These are phyloP conservation scores for Litchi chinensis DNA, from an alignment of 345 rosid genomes.

Conservation along the genomic window DNA sequence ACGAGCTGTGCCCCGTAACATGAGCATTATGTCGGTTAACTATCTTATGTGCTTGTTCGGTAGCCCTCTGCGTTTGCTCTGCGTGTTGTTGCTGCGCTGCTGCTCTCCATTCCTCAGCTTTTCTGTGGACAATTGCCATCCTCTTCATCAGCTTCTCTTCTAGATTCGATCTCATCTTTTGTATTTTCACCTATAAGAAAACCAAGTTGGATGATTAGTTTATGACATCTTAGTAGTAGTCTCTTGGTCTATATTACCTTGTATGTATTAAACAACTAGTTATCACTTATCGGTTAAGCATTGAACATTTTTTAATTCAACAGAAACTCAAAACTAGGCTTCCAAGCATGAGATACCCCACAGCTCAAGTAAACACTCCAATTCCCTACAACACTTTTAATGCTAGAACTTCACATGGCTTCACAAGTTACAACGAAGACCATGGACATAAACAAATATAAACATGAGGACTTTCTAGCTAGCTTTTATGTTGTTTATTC, in stretches of 20 bases:
- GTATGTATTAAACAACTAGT: neutral
- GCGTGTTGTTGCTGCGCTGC: constrained; percentile 64
- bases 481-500: constrained; percentile 12
- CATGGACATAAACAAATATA: constrained; percentile 29
- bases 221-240: neutral
- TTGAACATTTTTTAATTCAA: constrained; percentile 27
- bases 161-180: constrained; percentile 80
- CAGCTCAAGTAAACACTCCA: constrained; percentile 28
- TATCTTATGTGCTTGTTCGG: constrained; percentile 47
- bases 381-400: constrained; percentile 34
- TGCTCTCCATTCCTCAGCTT: constrained; percentile 83
- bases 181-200: constrained; percentile 72
- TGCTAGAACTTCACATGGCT: constrained; percentile 44
- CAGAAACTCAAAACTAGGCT: constrained; percentile 26
- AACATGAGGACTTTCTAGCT: constrained; percentile 37
- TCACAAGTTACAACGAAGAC: constrained; percentile 33
- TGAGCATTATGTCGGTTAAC: constrained; percentile 35
- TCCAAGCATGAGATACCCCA: constrained; percentile 30
- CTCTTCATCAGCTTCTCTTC: constrained; percentile 93
- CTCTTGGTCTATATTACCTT: neutral
- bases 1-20: constrained; percentile 47
- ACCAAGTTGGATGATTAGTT: neutral
- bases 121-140: constrained; percentile 68
- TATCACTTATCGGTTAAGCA: neutral
- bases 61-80: constrained; percentile 58